Base-by-base conservation (phyloP, 2,329 filamentous ascomycete species). In the Alternaria longipes region DNA sequence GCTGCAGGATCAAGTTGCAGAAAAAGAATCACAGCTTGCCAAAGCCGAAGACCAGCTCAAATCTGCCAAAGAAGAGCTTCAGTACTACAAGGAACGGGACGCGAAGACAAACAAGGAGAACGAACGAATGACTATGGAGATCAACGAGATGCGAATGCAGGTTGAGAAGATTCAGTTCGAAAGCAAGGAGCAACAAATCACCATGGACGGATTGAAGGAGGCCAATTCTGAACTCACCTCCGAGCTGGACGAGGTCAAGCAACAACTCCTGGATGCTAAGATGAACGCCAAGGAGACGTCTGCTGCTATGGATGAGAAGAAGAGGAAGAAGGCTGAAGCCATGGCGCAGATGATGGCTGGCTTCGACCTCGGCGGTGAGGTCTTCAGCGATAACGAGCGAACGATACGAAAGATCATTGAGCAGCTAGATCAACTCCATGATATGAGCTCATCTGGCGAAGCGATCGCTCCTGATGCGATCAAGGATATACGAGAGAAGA, bases 261-360 rank as follows among this genome's bases (percentile, higher is more conserved):
- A 97, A 79, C 94, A 97, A 76, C 88, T 99, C 54, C 85, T 98
- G 18, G 94, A 98, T 78, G 93, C 95, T 47, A 94, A 94, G 83
- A 97, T 98, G 91, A 95, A 89, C 69, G 93, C 94, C 59, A 97
- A 95, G 82, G 95, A 98, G 81, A 94, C 91, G 1, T 93, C 88
- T 45, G 93, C 93, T 8, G 90, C 93, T 16, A 83, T 96, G 20
- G 94, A 98, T 71, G 95, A 98, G 81, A 99, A 99, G 85, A 96
- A 98, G 81, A 94, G 93, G 85, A 94, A 93, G 83, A 99, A 99
- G 86, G 93, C 94, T 1, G 95, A 99, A 82, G 95, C 96, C 81
- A 99, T 99, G 95, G 95, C 95, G 44, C 92, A 97, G 86, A 99
- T 99, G 95, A 97, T 99, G 94, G 95, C 95, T 60, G 93, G 94